A percentile compares a stretch with the other conserved stretches of the same genome.
These are phyloP conservation scores for Penicillium samsonianum DNA, from an alignment of 495 filamentous ascomycete genomes.

Conservation along the genomic window DNA sequence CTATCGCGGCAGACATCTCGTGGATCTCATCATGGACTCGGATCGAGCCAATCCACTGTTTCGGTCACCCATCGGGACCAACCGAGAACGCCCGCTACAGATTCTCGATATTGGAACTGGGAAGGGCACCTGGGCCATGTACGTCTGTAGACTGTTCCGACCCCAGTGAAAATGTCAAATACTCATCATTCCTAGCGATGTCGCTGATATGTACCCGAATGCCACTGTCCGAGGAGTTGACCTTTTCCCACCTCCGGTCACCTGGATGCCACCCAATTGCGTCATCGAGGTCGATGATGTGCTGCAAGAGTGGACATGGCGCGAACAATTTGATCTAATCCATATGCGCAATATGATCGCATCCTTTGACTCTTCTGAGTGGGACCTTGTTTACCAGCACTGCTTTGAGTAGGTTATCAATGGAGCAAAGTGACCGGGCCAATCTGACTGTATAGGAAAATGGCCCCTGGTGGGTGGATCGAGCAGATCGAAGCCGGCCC, in stretches of 20 bases:
- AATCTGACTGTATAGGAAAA: slow-evolving; percentile 13
- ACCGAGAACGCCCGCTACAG: slow-evolving; percentile 7
- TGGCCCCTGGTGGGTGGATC: slow-evolving; percentile 55
- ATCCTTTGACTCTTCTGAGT: slow-evolving; percentile 27
- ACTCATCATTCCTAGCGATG: slow-evolving; percentile 15
- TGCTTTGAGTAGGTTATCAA: slow-evolving; percentile 20
- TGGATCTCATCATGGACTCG: slow-evolving; percentile 22
- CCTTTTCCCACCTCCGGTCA: slow-evolving; percentile 28
- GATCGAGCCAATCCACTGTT: slow-evolving; percentile 23
- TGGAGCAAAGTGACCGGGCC: background rate
- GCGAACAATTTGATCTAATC: slow-evolving; percentile 36
- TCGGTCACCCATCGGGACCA: slow-evolving; percentile 15
- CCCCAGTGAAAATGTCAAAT: background rate
- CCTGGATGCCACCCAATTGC: slow-evolving; percentile 28
- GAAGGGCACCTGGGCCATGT: slow-evolving; percentile 30
- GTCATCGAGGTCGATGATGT: slow-evolving; percentile 26
- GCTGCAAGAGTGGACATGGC: slow-evolving; percentile 33
- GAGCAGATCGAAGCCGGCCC: slow-evolving; percentile 53
- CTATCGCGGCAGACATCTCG: slow-evolving; percentile 19
- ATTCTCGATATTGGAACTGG: slow-evolving; percentile 29
- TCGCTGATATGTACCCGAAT: slow-evolving; percentile 25
- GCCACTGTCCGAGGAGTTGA: slow-evolving; percentile 30
- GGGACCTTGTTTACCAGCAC: slow-evolving; percentile 34
- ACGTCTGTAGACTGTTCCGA: background rate
- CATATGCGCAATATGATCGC: slow-evolving; percentile 33